Percentiles rank a stretch among this genome's conserved stretches.
These are phyloP conservation scores for Nicotiana paniculata DNA, from an alignment of 257 asterid genomes.

Conservation along the genomic window DNA sequence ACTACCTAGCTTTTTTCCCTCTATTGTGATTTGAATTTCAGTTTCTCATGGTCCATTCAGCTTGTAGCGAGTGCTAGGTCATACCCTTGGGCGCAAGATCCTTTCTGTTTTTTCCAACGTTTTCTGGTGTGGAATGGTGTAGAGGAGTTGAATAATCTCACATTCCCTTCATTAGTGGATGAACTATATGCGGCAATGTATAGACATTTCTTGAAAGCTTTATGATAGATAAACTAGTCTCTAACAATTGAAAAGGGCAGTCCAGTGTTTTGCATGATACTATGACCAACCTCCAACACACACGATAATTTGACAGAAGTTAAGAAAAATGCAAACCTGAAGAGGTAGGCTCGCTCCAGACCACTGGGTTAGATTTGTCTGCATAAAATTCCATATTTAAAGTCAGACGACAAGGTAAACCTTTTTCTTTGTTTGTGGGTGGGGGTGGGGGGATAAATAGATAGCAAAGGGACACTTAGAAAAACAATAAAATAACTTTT, in stretches of 20 bases:
- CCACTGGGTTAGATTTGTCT: conserved; percentile 99
- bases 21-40: neutral
- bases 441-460: too few relatives aligned
- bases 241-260: neutral
- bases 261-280: neutral
- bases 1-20: neutral
- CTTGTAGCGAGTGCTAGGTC: neutral
- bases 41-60: neutral
- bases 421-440: neutral
- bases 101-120: neutral
- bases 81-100: neutral
- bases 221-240: neutral
- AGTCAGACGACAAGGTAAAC: neutral
- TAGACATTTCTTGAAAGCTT: neutral
- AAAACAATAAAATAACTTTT: neutral
- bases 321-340: conserved; percentile 52
- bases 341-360: conserved; percentile 99
- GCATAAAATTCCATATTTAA: conserved; percentile 26
- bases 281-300: neutral
- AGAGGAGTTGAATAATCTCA: neutral
- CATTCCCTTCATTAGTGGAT: neutral
- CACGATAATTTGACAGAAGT: neutral
- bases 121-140: neutral
- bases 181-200: neutral
- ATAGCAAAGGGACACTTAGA: neutral